These are phyloP conservation scores for Saccharomyces hybrid DNA, from an alignment of 1,139 yeast species.

Conservation along the genomic window DNA sequence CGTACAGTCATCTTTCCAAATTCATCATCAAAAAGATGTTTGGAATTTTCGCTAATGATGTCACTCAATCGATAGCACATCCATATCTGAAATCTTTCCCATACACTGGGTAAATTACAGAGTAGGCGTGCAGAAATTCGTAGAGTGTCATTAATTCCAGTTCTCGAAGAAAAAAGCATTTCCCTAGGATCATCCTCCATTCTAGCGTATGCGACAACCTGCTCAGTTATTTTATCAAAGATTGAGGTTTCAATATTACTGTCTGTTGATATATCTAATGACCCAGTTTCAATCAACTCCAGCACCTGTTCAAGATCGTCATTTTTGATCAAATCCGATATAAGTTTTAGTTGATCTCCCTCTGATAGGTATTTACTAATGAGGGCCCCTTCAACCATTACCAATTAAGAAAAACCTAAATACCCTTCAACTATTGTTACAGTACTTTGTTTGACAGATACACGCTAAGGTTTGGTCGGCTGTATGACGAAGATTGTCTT, in stretches of 20 bases:
- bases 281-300: slow-evolving; percentile 12
- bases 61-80: neutral
- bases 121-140: neutral
- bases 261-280: slow-evolving; percentile 7
- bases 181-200: neutral
- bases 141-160: neutral
- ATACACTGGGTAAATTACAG: neutral
- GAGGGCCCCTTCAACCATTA: neutral
- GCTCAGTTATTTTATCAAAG: slow-evolving; percentile 4
- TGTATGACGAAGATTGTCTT: neutral
- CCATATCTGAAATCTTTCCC: neutral
- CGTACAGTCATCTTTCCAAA: neutral
- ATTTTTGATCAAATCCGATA: slow-evolving; percentile 13
- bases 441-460: too few species aligned
- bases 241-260: slow-evolving; percentile 1
- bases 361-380: neutral
- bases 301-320: slow-evolving; percentile 12
- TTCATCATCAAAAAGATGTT: neutral
- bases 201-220: slow-evolving; percentile 1
- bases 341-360: slow-evolving; percentile 10
- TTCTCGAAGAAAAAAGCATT: neutral
- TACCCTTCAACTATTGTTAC: neutral
- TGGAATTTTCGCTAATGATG: neutral
- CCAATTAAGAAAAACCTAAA: too few species aligned
- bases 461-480: too few species aligned